Base-by-base conservation (phyloP, 306 rosid species). In the Lathyrus aphaca region DNA sequence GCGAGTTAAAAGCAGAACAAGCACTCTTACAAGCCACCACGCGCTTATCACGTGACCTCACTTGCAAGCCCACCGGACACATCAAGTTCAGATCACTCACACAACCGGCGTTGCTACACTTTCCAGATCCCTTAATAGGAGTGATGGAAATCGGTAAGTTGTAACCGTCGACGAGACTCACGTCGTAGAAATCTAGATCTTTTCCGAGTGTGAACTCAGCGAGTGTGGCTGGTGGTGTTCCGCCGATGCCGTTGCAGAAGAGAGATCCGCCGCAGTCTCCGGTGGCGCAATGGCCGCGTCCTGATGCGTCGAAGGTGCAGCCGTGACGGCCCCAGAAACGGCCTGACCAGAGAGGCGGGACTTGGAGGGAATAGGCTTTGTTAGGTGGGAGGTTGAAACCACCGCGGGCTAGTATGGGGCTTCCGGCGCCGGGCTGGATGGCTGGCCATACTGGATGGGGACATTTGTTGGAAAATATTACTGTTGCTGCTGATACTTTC, bases 291-390 rank as follows among this genome's bases (percentile, higher is more conserved):
- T 74, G 86, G 4, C 98, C 98, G 0, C 78, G 85, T 0, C 97
- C 97, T 10, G 90, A 45, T 17, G 94, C 63, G 76, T 93, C 94
- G 79, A 93, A 93, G 59, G 88, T 18, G 79, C 98, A 93, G 65
- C 89, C 98, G 39, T 93, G 96, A 35, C 98, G 96, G 51, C 96
- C 98, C 98, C 98, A 93, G 81, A 93, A 74, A 69, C 98, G 97
- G 71, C 98, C 98, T 1, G 98, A 90, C 98, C 98, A 93, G 71
- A 85, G 96, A 0, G 92, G 74, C 0, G 98, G 98, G 40, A 94
- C 79, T 18, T 43, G 77, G 61, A 94, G 90, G 1, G 90, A 3
- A 78, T 79, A 59, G 72, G 82, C 90, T 53, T 79, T 84, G 82
- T 81, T 85, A 13, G 91, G 82, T 1, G 77, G 66, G 48, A 93